Percentiles rank a stretch among this genome's conserved stretches.
Evolutionary conservation across 2,329 filamentous ascomycete genomes (phyloP).

Genomic region (Lithohypha guttulata): DNA sequence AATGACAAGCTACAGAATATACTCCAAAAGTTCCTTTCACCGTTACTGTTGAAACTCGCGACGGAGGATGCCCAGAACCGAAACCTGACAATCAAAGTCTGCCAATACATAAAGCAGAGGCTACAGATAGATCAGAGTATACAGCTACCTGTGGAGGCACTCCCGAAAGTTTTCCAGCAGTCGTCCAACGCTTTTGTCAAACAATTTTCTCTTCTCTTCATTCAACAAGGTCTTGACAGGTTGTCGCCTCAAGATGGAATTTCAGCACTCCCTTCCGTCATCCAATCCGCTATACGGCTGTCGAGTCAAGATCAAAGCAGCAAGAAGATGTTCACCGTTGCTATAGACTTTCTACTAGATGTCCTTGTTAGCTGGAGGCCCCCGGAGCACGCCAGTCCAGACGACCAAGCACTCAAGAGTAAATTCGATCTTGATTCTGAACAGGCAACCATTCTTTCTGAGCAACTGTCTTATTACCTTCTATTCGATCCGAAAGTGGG

Average conservation of each 20-base stretch:
- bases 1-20: conserved; percentile 72
- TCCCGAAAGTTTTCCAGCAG: conserved; percentile 84
- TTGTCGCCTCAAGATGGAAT: conserved; percentile 53
- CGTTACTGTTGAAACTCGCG: conserved; percentile 73
- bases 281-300: conserved; percentile 47
- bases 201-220: conserved; percentile 79
- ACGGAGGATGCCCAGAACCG: conserved; percentile 73
- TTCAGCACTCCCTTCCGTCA: conserved; percentile 58
- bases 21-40: conserved; percentile 66
- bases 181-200: conserved; percentile 63
- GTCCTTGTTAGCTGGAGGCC: conserved; percentile 57
- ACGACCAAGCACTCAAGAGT: conserved; percentile 59
- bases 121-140: conserved; percentile 51
- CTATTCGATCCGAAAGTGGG: conserved; percentile 45
- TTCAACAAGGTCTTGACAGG: conserved; percentile 68
- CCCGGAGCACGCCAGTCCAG: conserved; percentile 65
- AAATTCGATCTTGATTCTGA: conserved; percentile 56
- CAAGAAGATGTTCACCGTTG: conserved; percentile 47
- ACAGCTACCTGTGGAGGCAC: conserved; percentile 68
- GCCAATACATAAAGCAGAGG: conserved; percentile 60
- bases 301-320: conserved; percentile 25
- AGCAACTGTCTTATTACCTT: conserved; percentile 67
- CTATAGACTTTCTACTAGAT: conserved; percentile 76
- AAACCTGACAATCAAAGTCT: conserved; percentile 63
- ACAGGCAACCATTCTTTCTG: conserved; percentile 64